These are phyloP conservation scores for Neofusicoccum sp. DNA, from an alignment of 2,329 filamentous ascomycete species.

Conservation along the genomic window DNA sequence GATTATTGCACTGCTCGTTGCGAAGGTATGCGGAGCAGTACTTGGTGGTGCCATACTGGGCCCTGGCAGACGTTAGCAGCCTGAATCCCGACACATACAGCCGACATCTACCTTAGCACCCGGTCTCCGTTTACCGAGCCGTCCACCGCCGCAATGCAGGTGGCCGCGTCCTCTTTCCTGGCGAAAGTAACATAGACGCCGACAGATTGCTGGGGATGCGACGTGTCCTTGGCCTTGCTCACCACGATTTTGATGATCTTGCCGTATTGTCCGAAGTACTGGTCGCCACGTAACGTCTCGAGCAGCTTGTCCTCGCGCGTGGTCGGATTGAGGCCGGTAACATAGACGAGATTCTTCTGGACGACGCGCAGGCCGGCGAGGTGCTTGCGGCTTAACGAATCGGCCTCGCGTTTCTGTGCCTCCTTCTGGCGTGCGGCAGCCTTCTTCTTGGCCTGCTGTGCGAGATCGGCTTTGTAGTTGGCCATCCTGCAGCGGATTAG, in stretches of 20 bases:
- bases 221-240: slow-evolving; percentile 83
- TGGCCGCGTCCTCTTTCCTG: slow-evolving; percentile 81
- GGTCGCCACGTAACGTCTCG: slow-evolving; percentile 81
- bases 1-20: slow-evolving; percentile 90
- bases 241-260: slow-evolving; percentile 99
- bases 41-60: slow-evolving; percentile 87
- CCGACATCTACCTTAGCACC: slow-evolving; percentile 68
- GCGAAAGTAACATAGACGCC: slow-evolving; percentile 99
- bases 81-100: not conserved
- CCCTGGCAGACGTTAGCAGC: slow-evolving; percentile 41
- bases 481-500: slow-evolving; percentile 56
- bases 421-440: slow-evolving; percentile 89
- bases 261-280: slow-evolving; percentile 98
- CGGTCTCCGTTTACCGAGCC: slow-evolving; percentile 89
- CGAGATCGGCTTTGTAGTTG: slow-evolving; percentile 71
- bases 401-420: slow-evolving; percentile 91
- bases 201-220: slow-evolving; percentile 73
- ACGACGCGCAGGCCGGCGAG: slow-evolving; percentile 92
- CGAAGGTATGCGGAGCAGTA: slow-evolving; percentile 97
- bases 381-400: slow-evolving; percentile 93
- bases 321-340: slow-evolving; percentile 88
- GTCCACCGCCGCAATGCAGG: slow-evolving; percentile 89
- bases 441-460: slow-evolving; percentile 87
- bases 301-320: slow-evolving; percentile 90
- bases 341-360: slow-evolving; percentile 98